Percentiles rank a stretch among this genome's conserved stretches.
Conservation (phyloP, 148 eudicot genomes). For the Rheum nobile region DNA sequence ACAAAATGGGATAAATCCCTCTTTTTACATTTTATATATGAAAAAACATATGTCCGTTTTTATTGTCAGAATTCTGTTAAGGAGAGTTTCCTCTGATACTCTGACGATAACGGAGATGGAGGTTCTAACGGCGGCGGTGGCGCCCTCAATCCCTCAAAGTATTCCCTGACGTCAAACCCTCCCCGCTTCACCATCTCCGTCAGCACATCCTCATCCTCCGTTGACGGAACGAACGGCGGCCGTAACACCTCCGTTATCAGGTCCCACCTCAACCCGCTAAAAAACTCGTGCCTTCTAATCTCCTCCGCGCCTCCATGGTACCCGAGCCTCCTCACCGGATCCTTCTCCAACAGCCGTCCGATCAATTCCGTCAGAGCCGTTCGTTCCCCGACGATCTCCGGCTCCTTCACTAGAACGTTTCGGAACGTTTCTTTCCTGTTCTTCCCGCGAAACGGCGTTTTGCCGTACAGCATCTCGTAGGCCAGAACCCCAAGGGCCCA, state of each 20-base stretch:
- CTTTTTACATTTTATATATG: background rate
- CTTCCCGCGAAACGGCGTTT: constrained; percentile 69
- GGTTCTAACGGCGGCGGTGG: constrained; percentile 23
- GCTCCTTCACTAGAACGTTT: constrained; percentile 32
- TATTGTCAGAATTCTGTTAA: constrained; percentile 15
- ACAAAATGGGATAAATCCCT: background rate
- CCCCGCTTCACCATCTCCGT: constrained; percentile 1
- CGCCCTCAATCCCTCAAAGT: constrained; percentile 28
- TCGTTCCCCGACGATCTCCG: constrained; percentile 40
- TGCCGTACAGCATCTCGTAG: constrained; percentile 82
- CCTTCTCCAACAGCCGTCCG: constrained; percentile 55
- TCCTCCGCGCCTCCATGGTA: constrained; percentile 51
- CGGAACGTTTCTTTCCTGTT: constrained; percentile 61
- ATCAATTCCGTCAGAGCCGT: constrained; percentile 50
- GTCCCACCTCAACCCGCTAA: constrained; percentile 68
- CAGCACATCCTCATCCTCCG: constrained; percentile 12
- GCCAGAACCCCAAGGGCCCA: constrained; percentile 72
- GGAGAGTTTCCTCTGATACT: background rate
- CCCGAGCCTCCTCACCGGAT: constrained; percentile 53
- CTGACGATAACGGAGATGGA: constrained; percentile 17
- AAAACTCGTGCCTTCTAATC: constrained; percentile 59
- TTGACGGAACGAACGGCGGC: constrained; percentile 62
- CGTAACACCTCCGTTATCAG: constrained; percentile 51
- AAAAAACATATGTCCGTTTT: background rate
- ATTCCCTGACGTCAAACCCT: constrained; percentile 39